Percentiles rank a stretch among this genome's conserved stretches.
Conservation (phyloP, 768 basidiomycete species). For the Sistotremastrum niveocremeum region DNA sequence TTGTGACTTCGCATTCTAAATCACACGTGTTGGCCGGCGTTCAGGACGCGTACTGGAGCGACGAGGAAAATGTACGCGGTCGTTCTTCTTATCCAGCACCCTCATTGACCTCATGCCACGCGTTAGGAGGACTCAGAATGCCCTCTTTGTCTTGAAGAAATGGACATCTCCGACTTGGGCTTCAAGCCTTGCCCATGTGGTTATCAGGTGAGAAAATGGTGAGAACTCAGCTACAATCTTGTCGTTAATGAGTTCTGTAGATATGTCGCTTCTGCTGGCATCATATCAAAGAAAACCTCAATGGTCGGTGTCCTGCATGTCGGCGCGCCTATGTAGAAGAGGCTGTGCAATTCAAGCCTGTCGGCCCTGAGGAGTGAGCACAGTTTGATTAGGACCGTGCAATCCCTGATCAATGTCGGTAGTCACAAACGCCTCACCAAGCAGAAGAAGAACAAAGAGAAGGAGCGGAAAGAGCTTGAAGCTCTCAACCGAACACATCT, state of each 20-base stretch:
- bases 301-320: conserved; percentile 94
- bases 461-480: conserved; percentile 92
- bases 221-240: conserved; percentile 3
- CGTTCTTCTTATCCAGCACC: neutral
- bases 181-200: conserved; percentile 99
- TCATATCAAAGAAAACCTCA: conserved; percentile 92
- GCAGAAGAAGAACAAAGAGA: conserved; percentile 89
- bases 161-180: conserved; percentile 97
- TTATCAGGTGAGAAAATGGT: conserved; percentile 57
- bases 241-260: conserved; percentile 25
- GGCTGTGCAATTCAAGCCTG: conserved; percentile 86
- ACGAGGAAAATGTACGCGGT: conserved; percentile 61
- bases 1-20: conserved; percentile 65
- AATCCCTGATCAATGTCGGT: conserved; percentile 2
- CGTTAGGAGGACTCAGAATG: conserved; percentile 91
- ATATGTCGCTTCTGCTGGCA: conserved; percentile 99
- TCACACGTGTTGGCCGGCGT: conserved; percentile 79
- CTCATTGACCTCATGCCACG: neutral
- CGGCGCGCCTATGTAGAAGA: conserved; percentile 87
- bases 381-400: neutral
- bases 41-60: conserved; percentile 95
- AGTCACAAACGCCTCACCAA: conserved; percentile 93
- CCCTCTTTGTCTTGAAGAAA: conserved; percentile 94
- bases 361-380: conserved; percentile 86
- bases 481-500: conserved; percentile 71